A percentile compares a stretch with the other conserved stretches of the same genome.
Conservation (phyloP, 2,329 filamentous ascomycete genomes). For the Teratosphaeria epicoccoides region DNA sequence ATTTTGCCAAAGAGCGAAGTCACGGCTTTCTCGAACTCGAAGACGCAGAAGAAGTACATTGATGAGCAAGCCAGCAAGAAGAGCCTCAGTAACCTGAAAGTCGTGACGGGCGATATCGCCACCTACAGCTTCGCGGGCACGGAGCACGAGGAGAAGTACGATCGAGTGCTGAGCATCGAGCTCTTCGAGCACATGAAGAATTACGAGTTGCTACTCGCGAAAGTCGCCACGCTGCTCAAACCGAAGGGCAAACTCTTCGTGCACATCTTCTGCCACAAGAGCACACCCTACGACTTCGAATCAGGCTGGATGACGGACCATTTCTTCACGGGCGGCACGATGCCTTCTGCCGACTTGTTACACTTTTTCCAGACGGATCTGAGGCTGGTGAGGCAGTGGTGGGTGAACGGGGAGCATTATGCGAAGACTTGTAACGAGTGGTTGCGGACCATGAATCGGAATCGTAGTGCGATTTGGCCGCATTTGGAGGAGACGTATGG, state of each 20-base stretch:
- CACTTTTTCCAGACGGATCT: slow-evolving; percentile 57
- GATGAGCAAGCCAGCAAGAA: slow-evolving; percentile 47
- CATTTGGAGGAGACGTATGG: slow-evolving; percentile 56
- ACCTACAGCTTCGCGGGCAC: slow-evolving; percentile 52
- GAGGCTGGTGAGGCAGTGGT: slow-evolving; percentile 54
- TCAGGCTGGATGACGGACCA: slow-evolving; percentile 64
- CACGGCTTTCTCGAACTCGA: slow-evolving; percentile 59
- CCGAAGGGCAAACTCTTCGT: slow-evolving; percentile 57
- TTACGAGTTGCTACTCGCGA: slow-evolving; percentile 56
- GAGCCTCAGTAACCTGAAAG: slow-evolving; percentile 48
- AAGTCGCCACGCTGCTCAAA: slow-evolving; percentile 49
- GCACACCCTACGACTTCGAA: slow-evolving; percentile 59
- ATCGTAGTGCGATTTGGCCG: slow-evolving; percentile 52
- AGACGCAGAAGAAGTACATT: slow-evolving; percentile 58
- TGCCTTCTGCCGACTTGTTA: slow-evolving; percentile 57
- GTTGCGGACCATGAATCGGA: slow-evolving; percentile 49
- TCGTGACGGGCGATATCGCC: slow-evolving; percentile 58
- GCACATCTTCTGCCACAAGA: slow-evolving; percentile 56
- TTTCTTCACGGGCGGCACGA: slow-evolving; percentile 64
- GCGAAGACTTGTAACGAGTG: slow-evolving; percentile 62
- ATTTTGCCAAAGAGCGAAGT: slow-evolving; percentile 51
- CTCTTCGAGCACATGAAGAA: slow-evolving; percentile 68
- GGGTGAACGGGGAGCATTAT: slow-evolving; percentile 59
- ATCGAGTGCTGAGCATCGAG: slow-evolving; percentile 59
- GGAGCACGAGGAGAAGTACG: slow-evolving; percentile 35